These are phyloP conservation scores for Phialocephala subalpina DNA, from an alignment of 2,329 filamentous ascomycete genomes.

Conservation along the genomic window DNA sequence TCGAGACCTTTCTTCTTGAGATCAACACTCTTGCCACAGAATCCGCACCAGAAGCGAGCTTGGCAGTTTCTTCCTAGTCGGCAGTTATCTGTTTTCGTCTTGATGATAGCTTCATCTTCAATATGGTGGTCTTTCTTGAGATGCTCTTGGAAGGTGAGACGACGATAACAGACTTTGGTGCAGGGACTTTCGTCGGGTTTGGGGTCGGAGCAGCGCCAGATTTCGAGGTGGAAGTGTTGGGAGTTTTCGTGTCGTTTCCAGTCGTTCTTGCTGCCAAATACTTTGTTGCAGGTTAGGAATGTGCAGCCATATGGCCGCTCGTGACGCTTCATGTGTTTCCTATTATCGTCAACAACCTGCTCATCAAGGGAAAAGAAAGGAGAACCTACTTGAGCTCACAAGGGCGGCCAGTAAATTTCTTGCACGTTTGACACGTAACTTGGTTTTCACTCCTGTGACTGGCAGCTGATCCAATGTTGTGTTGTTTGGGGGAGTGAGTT, in stretches of 20 bases:
- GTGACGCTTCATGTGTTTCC: slow-evolving; percentile 87
- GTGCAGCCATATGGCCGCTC: slow-evolving; percentile 85
- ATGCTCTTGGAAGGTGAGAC: slow-evolving; percentile 68
- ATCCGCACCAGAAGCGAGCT: slow-evolving; percentile 85
- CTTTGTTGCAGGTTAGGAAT: slow-evolving; percentile 70
- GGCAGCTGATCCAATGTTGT: slow-evolving; percentile 37
- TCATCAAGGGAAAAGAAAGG: not conserved
- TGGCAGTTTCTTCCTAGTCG: slow-evolving; percentile 72
- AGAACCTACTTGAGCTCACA: slow-evolving; percentile 65
- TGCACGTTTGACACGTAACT: slow-evolving; percentile 50
- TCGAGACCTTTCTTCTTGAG: slow-evolving; percentile 54
- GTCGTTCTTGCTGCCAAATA: slow-evolving; percentile 92
- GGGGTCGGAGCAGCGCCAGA: slow-evolving; percentile 71
- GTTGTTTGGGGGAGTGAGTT: slow-evolving; percentile 27
- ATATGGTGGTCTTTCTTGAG: slow-evolving; percentile 52
- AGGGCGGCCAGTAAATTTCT: slow-evolving; percentile 55
- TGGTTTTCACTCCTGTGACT: slow-evolving; percentile 41
- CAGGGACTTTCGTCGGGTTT: slow-evolving; percentile 52
- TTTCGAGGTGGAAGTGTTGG: slow-evolving; percentile 76
- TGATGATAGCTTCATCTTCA: slow-evolving; percentile 36
- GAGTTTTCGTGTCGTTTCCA: slow-evolving; percentile 91
- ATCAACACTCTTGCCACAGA: slow-evolving; percentile 69
- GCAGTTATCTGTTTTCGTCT: slow-evolving; percentile 58
- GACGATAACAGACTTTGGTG: slow-evolving; percentile 63
- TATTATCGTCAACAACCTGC: slow-evolving; percentile 46